Base-by-base conservation (phyloP, 495 filamentous ascomycete species). In the Corynascus novoguineensis region DNA sequence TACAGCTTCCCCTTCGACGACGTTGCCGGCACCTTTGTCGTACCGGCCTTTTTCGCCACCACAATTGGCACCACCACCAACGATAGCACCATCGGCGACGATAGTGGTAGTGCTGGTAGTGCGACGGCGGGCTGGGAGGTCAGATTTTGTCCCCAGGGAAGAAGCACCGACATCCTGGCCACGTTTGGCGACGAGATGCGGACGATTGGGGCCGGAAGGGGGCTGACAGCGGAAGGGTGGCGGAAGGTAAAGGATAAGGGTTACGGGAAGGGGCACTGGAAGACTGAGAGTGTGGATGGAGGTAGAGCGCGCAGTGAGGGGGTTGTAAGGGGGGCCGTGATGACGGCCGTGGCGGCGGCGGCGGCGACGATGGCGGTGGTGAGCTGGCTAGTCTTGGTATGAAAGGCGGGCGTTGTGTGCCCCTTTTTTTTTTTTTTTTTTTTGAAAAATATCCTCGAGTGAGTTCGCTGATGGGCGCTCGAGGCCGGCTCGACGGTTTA, bases 1-100 rank as follows among this genome's bases (percentile, higher is more conserved):
- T 92, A 92, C 68, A 87, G 83, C 64, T 92, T 80, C 64, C 86
- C 88, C 10, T 92, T 82, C 60, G 87, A 92, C 63, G 89, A 92
- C 70, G 72, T 81, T 50, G 78, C 77, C 6, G 85, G 81, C 41
- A 92, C 88, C 0, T 92, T 92, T 67, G 85, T 88, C 56, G 78
- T 90, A 8, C 86, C 88, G 0, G 73, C 73, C 25, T n/a, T n/a
- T n/a, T n/a, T n/a, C n/a, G n/a, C n/a, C n/a, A n/a, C n/a, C n/a
- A n/a, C n/a, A n/a, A n/a, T n/a, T n/a, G n/a, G n/a, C n/a, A n/a
- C n/a, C n/a, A n/a, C n/a, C n/a, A n/a, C n/a, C n/a, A n/a, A n/a
- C n/a, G n/a, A n/a, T n/a, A n/a, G n/a, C n/a, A n/a, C n/a, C n/a
- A n/a, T n/a, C n/a, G n/a, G n/a, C n/a, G n/a, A n/a, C n/a, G 87